Base-by-base conservation (phyloP, 495 filamentous ascomycete species). In the Aspergillus egyptiacus region DNA sequence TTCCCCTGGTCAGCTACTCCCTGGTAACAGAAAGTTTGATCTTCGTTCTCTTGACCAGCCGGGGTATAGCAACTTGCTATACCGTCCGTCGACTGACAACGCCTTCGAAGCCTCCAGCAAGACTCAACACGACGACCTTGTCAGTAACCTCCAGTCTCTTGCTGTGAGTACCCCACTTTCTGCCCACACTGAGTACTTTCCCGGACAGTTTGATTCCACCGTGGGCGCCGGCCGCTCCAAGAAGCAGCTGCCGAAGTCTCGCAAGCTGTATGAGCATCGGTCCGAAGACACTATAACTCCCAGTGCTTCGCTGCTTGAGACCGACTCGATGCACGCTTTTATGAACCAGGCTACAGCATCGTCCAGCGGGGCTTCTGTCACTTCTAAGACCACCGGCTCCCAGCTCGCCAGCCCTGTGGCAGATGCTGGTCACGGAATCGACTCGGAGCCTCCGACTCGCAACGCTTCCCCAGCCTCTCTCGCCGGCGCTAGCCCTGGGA, bases 201-300 rank as follows among this genome's bases (percentile, higher is more conserved):
- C 52, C 10, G 42, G 10, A 18, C 19, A 48, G 3, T 48, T 59
- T n/a, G 57, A 58, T 13, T 6, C 42, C 20, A 19, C 35, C 31
- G 15, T 50, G 38, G 18, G 25, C n/a, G 48, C 48, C 31, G 20
- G 14, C n/a, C 58, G 54, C 15, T 48, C 49, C 39, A 59, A 44
- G 47, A 59, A 45, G n/a, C n/a, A n/a, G 19, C 18, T 30, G 0
- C 50, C 48, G 24, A 59, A 45, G 36, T 56, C 57, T n/a, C 61
- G 61, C 18, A 55, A 56, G 24, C 34, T 64, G 37, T 64, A 59
- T 38, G 48, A 61, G 39, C 42, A 54, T 5, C 56, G 57, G 3
- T 46, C 55, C 6, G 55, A 56, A 30, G 27, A 33, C 15, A 24
- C 36, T 11, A 32, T 36, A 20, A 32, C 33, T 2, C 38, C 53